Conservation (phyloP, 2,329 filamentous ascomycete species). For the Ophiostoma populinum region DNA sequence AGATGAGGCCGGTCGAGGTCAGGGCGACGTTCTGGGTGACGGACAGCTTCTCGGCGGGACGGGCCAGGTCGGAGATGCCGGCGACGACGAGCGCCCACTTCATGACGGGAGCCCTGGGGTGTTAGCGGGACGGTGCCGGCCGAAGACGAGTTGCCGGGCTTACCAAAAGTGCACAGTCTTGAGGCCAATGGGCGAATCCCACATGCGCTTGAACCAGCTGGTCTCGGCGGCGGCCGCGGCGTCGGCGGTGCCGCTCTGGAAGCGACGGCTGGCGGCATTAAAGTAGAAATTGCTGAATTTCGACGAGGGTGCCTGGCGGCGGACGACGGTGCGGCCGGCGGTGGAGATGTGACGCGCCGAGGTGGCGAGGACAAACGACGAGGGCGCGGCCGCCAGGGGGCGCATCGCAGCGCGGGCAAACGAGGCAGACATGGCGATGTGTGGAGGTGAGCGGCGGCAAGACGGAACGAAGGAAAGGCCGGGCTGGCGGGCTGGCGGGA, state of each 20-base stretch:
- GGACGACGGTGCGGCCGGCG: constrained; percentile 23
- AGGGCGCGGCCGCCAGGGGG: constrained; percentile 36
- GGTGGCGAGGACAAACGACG: constrained; percentile 27
- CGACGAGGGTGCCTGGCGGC: constrained; percentile 23
- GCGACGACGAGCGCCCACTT: constrained; percentile 91
- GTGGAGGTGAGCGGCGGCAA: neutral
- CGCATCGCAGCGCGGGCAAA: constrained; percentile 36
- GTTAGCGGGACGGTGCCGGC: neutral
- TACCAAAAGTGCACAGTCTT: constrained; percentile 99
- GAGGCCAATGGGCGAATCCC: constrained; percentile 63
- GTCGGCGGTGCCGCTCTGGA: constrained; percentile 26
- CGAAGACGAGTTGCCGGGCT: constrained; percentile 12
- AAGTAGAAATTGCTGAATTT: constrained; percentile 15
- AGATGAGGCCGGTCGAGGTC: constrained; percentile 83
- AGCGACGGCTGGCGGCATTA: constrained; percentile 42
- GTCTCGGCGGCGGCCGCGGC: constrained; percentile 25
- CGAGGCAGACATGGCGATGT: constrained; percentile 25
- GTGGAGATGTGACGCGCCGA: constrained; percentile 8
- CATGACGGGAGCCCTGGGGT: constrained; percentile 74
- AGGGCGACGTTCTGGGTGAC: constrained; percentile 83
- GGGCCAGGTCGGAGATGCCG: constrained; percentile 78
- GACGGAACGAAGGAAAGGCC: neutral
- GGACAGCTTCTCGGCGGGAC: constrained; percentile 83
- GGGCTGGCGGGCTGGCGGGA: neutral
- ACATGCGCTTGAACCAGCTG: constrained; percentile 59